phyloP scores from a whole-genome alignment of 768 basidiomycete genomes.

The Kwoniella sp. region DNA sequence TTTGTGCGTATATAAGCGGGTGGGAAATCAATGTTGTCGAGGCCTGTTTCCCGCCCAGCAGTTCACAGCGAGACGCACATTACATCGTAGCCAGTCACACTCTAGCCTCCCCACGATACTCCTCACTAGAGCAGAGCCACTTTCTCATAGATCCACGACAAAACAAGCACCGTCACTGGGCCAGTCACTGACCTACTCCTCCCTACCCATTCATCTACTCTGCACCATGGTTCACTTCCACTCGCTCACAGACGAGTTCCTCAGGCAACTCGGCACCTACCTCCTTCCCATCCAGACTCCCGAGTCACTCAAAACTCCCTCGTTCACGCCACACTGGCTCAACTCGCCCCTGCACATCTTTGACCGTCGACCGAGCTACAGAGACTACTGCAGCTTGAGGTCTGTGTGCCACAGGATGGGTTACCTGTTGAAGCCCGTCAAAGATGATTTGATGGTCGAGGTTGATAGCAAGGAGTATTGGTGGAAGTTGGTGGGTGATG shows the following conservation, averaged over 20 bases:
- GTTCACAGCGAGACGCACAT: no score
- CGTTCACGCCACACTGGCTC: constrained; percentile 8
- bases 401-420: constrained; percentile 2
- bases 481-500: constrained; percentile 3
- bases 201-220: background rate
- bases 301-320: background rate
- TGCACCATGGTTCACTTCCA: constrained; percentile 10
- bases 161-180: no score
- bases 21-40: no score
- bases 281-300: constrained; percentile 1
- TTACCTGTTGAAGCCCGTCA: constrained; percentile 9
- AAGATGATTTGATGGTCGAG: constrained; percentile 11
- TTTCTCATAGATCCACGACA: no score
- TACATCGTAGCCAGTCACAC: no score
- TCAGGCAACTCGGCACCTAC: constrained; percentile 14
- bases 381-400: constrained; percentile 6
- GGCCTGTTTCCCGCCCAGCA: no score
- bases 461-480: constrained; percentile 10
- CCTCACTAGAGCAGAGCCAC: no score
- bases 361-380: background rate
- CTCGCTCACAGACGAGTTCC: constrained; percentile 10
- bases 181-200: background rate
- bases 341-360: constrained; percentile 6
- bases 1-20: no score
- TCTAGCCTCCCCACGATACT: no score